Evolutionary conservation across 345 rosid species (phyloP).

Genomic region (Bruguiera parviflora): DNA sequence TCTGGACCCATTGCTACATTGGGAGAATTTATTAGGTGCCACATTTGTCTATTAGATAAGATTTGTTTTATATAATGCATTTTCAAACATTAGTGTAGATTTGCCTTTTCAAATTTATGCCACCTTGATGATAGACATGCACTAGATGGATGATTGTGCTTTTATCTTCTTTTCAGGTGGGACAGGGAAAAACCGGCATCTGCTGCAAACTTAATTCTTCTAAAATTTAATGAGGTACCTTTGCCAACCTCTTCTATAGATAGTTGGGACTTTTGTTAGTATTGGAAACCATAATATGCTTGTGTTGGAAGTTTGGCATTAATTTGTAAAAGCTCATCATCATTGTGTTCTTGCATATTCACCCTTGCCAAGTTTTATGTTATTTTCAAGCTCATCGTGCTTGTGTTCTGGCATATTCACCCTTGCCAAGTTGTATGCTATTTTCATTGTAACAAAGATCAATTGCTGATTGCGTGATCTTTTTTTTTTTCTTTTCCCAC

Average conservation of each 20-base stretch:
- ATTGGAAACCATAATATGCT: background rate
- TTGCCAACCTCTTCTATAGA: background rate
- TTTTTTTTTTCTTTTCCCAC: too few species aligned
- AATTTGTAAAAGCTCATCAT: background rate
- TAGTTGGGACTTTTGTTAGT: background rate
- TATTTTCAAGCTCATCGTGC: background rate
- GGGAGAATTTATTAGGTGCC: too few species aligned
- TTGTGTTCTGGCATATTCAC: background rate
- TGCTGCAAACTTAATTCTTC: conserved; percentile 73
- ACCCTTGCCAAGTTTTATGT: background rate
- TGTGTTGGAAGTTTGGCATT: background rate
- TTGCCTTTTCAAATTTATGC: background rate
- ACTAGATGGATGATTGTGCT: background rate
- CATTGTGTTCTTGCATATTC: background rate
- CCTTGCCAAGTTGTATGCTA: background rate
- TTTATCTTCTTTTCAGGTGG: conserved; percentile 58
- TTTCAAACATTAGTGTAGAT: too few species aligned
- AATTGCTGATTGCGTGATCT: too few species aligned
- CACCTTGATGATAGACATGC: background rate
- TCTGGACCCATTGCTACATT: too few species aligned
- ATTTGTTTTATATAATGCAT: too few species aligned
- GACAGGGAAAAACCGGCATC: conserved; percentile 73
- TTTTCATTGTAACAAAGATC: background rate
- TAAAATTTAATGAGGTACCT: conserved; percentile 82
- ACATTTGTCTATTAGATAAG: too few species aligned